Conservation (phyloP, 139 green algal genomes). For the Coelastrella sp. region DNA sequence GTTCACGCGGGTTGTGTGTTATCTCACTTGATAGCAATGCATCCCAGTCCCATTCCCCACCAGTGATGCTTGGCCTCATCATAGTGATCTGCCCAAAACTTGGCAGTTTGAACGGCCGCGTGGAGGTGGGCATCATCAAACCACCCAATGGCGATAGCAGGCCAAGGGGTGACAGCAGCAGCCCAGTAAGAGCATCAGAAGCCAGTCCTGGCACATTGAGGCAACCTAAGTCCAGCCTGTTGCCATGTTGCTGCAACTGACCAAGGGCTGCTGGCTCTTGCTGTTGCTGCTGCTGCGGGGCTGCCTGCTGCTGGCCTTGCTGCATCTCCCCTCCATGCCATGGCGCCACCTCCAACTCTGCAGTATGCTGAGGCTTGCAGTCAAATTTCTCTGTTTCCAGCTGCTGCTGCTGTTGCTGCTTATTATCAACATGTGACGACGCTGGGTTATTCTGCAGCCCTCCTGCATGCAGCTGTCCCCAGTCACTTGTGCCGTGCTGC, state of each 20-base stretch:
- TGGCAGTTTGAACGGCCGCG: slow-evolving; percentile 1
- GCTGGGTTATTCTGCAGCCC: too few relatives aligned
- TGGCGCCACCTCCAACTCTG: too few relatives aligned
- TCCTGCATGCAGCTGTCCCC: too few relatives aligned
- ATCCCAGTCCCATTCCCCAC: slow-evolving; percentile 16
- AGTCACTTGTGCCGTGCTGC: too few relatives aligned
- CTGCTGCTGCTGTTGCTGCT: slow-evolving; percentile 2
- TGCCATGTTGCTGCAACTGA: background rate
- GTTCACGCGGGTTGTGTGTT: background rate
- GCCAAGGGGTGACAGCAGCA: slow-evolving; percentile 1
- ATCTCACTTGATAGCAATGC: background rate
- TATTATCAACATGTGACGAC: too few relatives aligned
- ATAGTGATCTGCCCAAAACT: slow-evolving; percentile 41
- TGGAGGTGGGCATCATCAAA: background rate
- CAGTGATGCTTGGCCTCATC: slow-evolving; percentile 17
- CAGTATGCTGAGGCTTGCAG: too few relatives aligned
- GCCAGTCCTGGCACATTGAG: background rate
- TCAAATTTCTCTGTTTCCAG: too few relatives aligned
- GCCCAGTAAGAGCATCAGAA: background rate
- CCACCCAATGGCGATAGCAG: background rate
- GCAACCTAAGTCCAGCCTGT: background rate
- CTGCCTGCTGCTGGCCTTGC: background rate
- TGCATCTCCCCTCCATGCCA: background rate
- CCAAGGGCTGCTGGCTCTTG: background rate
- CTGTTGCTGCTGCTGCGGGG: background rate